Conservation (phyloP, 2,329 filamentous ascomycete species). For the Cercospora berteroae region DNA sequence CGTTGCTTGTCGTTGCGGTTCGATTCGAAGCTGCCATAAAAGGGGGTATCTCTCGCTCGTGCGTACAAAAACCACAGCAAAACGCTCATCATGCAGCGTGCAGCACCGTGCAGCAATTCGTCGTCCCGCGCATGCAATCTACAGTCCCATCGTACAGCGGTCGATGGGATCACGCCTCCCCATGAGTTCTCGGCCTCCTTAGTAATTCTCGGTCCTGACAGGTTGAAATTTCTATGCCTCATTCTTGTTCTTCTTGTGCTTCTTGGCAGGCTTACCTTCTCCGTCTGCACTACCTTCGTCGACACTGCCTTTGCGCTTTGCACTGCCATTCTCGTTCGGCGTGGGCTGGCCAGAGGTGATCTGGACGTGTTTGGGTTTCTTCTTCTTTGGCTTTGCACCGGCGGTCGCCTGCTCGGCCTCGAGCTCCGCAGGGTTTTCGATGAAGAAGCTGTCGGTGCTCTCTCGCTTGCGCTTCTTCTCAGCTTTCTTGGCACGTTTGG, state of each 20-base stretch:
- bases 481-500: conserved; percentile 25
- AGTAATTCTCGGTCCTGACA: background rate
- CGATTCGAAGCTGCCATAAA: background rate
- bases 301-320: conserved; percentile 7
- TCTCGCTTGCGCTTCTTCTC: conserved; percentile 40
- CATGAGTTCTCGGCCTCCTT: background rate
- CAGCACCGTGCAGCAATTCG: background rate
- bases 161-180: background rate
- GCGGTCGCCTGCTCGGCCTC: conserved; percentile 42
- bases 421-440: conserved; percentile 8
- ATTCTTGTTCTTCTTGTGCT: conserved; percentile 16
- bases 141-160: background rate
- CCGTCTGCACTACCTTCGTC: conserved; percentile 1
- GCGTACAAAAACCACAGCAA: background rate
- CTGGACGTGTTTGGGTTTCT: conserved; percentile 51
- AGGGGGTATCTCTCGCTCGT: background rate
- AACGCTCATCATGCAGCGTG: background rate
- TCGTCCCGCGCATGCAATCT: background rate
- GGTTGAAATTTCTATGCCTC: background rate
- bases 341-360: conserved; percentile 27
- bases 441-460: conserved; percentile 29
- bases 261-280: conserved; percentile 16
- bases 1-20: background rate
- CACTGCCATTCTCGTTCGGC: background rate
- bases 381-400: conserved; percentile 54